Evolutionary conservation across 164 flowering plant genomes (phyloP).

Genomic region (Aristolochia contorta): DNA sequence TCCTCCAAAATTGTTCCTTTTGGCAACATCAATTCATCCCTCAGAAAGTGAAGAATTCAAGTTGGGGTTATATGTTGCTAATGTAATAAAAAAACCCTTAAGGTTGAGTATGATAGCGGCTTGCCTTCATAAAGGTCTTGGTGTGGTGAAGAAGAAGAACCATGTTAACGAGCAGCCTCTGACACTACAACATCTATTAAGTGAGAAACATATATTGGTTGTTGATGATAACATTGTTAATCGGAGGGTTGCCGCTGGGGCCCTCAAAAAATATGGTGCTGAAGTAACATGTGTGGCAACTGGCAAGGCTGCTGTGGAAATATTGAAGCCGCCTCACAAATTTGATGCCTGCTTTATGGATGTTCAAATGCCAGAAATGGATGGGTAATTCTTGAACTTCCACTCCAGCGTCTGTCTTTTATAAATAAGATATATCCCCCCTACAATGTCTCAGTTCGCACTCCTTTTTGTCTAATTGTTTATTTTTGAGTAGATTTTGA

Average conservation of each 20-base stretch:
- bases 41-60: conserved; percentile 35
- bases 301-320: conserved; percentile 57
- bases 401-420: background rate
- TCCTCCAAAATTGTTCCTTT: conserved; percentile 44
- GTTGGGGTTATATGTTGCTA: conserved; percentile 41
- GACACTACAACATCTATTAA: conserved; percentile 42
- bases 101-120: conserved; percentile 41
- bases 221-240: conserved; percentile 89
- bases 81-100: conserved; percentile 64
- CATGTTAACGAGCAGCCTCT: conserved; percentile 25
- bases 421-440: background rate
- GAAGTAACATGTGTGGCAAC: conserved; percentile 67
- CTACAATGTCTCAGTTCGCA: background rate
- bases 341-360: conserved; percentile 98
- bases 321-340: conserved; percentile 70
- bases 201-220: conserved; percentile 60
- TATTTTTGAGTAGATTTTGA: background rate
- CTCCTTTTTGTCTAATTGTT: background rate
- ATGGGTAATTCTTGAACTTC: conserved; percentile 41
- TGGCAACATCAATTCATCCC: conserved; percentile 34
- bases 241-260: conserved; percentile 84
- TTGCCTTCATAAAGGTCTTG: conserved; percentile 48
- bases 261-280: conserved; percentile 74
- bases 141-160: conserved; percentile 33
- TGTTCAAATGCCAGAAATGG: conserved; percentile 97